Conservation (phyloP, 2,329 filamentous ascomycete species). For the Colletotrichum navitas region DNA sequence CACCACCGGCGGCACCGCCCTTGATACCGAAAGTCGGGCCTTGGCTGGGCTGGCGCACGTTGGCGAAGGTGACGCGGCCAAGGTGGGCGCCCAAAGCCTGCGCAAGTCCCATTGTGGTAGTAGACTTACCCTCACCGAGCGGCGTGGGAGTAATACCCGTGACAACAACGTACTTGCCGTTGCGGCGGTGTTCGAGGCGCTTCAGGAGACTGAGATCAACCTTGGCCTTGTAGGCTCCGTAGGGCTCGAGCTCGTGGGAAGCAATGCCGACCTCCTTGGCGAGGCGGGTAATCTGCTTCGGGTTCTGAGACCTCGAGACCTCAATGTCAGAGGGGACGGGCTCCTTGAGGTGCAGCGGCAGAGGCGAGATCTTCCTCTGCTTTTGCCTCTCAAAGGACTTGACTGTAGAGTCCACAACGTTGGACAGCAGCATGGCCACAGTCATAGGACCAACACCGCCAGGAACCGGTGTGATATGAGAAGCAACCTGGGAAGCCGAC, state of each 20-base stretch:
- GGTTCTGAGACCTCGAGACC: conserved; percentile 87
- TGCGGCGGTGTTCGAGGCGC: conserved; percentile 85
- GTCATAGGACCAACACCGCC: conserved; percentile 99
- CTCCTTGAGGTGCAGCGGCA: conserved; percentile 82
- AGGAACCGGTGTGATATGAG: conserved; percentile 94
- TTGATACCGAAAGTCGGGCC: conserved; percentile 99
- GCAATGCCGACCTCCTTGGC: conserved; percentile 91
- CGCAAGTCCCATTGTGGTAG: conserved; percentile 94
- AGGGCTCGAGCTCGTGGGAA: conserved; percentile 90
- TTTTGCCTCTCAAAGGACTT: conserved; percentile 87
- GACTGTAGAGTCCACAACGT: conserved; percentile 89
- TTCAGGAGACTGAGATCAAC: conserved; percentile 86
- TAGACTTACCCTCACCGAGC: conserved; percentile 97
- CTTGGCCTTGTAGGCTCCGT: conserved; percentile 96
- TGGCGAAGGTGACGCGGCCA: conserved; percentile 90
- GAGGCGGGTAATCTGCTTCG: conserved; percentile 90
- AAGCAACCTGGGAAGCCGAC: conserved; percentile 85
- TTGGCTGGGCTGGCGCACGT: conserved; percentile 96
- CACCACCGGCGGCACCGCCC: conserved; percentile 95
- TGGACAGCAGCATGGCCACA: conserved; percentile 96
- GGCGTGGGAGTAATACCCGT: conserved; percentile 97
- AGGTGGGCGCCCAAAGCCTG: conserved; percentile 93
- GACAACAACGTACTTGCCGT: conserved; percentile 93
- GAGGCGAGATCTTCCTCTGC: conserved; percentile 80
- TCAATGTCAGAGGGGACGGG: conserved; percentile 97